Evolutionary conservation across 345 rosid species (phyloP), one percentile per base, ranked within the genome.

Genomic region (Salix suchowensis): DNA sequence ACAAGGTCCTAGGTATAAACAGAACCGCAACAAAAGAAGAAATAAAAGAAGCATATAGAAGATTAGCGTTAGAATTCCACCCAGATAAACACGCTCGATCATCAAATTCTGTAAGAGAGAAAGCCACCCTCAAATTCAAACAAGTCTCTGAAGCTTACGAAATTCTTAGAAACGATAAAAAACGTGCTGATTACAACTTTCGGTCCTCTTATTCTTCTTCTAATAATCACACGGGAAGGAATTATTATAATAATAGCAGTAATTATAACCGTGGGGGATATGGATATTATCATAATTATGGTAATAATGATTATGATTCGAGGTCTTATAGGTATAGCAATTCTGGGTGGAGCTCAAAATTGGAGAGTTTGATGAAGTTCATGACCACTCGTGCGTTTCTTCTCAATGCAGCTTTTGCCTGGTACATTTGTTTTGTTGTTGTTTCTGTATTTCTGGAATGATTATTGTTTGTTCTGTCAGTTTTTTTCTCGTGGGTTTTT

Each of bases 81-180:
- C 98, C 97, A 0, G 98, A 93, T 79, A 91, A 88, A 79, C 98
- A 95, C 84, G 81, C 93, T 1, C 90, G 84, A 26, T 89, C 98
- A 6, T 54, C 98, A 3, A 77, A 88, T 1, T 48, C 87, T 71
- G 81, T 90, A 21, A 82, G 87, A 62, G 88, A 82, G 42, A 78
- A 76, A 76, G 92, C 96, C 24, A 86, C 91, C 70, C 84, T 82
- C 73, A 82, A 87, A 58, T 95, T 95, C 87, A 95, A 90, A 83
- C 93, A 83, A 24, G 85, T 91, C 52, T 93, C 97, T 67, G 96
- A 93, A 86, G 98, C 98, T 61, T 93, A 95, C 82, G 87, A 90
- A 76, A 75, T 88, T 60, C 89, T 91, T 65, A 60, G 76, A 79
- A 90, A 91, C 79, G 91, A 91, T 65, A 80, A 81, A 36, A 93